Percentiles rank a stretch among this genome's conserved stretches.
phyloP scores from a whole-genome alignment of 225 moss, liverwort and hornwort species.

The Pseudisothecium myosuroides region DNA sequence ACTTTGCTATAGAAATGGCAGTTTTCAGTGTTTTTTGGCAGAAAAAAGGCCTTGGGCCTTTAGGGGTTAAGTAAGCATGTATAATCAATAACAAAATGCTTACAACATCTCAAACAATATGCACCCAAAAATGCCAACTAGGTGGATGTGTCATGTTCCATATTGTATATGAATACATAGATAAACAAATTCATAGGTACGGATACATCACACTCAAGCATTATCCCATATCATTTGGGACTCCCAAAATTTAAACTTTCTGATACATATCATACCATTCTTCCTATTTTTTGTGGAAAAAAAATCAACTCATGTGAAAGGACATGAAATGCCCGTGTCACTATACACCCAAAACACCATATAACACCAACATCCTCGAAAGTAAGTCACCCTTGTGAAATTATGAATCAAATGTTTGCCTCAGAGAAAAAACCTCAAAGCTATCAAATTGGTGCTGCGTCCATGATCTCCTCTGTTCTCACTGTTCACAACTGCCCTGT shows the following conservation, averaged over 20 bases:
- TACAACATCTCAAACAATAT: background rate
- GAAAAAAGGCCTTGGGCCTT: too few species aligned
- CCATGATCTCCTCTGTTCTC: background rate
- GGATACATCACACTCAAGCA: accelerated
- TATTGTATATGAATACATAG: accelerated
- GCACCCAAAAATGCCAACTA: background rate
- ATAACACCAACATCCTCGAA: background rate
- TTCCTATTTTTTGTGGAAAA: background rate
- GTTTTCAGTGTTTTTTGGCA: too few species aligned
- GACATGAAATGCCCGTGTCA: background rate
- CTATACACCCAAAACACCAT: background rate
- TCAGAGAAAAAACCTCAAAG: too few species aligned
- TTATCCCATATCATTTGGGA: too few species aligned
- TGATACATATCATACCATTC: background rate
- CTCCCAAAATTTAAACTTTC: accelerated
- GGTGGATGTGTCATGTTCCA: background rate
- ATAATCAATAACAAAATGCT: background rate
- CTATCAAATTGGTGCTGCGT: background rate
- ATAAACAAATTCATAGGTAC: accelerated
- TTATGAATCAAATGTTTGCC: background rate
- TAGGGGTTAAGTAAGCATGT: too few species aligned
- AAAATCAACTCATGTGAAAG: background rate
- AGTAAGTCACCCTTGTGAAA: background rate
- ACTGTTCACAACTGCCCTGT: background rate
- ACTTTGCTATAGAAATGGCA: too few species aligned